Percentiles rank a stretch among this genome's conserved stretches.
Conservation (phyloP, 495 filamentous ascomycete genomes). For the Friedmanniomyces simplex region DNA sequence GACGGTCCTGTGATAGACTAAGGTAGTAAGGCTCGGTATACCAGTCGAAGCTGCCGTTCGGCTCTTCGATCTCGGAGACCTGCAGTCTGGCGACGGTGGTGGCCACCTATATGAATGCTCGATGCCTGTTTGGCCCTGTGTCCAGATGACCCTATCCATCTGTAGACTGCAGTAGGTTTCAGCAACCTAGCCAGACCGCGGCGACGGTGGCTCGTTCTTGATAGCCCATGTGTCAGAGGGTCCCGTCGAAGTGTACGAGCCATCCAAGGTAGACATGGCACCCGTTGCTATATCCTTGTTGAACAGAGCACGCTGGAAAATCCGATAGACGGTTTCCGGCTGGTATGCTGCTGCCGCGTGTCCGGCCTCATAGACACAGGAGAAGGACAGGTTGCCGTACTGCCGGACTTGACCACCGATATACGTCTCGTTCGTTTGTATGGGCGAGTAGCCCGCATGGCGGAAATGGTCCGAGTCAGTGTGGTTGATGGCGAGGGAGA, state of each 20-base stretch:
- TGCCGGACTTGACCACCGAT: slow-evolving; percentile 23
- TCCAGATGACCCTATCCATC: too few species aligned
- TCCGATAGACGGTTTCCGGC: slow-evolving; percentile 27
- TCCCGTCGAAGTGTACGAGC: background rate
- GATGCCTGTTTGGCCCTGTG: too few species aligned
- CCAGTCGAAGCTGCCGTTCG: too few species aligned
- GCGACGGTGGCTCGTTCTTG: too few species aligned
- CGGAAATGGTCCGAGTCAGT: background rate
- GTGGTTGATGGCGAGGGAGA: slow-evolving; percentile 18
- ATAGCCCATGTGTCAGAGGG: background rate
- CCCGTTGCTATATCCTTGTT: slow-evolving; percentile 31
- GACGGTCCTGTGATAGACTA: too few species aligned
- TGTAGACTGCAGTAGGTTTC: too few species aligned
- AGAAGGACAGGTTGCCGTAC: slow-evolving; percentile 25
- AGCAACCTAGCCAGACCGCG: too few species aligned
- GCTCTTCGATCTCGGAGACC: too few species aligned
- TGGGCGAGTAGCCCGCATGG: slow-evolving; percentile 1
- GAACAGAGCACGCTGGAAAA: slow-evolving; percentile 31
- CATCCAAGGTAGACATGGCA: background rate
- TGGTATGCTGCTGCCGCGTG: slow-evolving; percentile 22
- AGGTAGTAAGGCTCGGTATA: too few species aligned
- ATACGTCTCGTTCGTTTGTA: background rate
- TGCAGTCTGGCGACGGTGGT: too few species aligned
- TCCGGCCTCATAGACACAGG: slow-evolving; percentile 23
- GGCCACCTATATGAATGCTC: too few species aligned